A percentile compares a stretch with the other conserved stretches of the same genome.
phyloP scores from a whole-genome alignment of 1,284 basidiomycete genomes.

The Cutaneotrichosporon dermatis region DNA sequence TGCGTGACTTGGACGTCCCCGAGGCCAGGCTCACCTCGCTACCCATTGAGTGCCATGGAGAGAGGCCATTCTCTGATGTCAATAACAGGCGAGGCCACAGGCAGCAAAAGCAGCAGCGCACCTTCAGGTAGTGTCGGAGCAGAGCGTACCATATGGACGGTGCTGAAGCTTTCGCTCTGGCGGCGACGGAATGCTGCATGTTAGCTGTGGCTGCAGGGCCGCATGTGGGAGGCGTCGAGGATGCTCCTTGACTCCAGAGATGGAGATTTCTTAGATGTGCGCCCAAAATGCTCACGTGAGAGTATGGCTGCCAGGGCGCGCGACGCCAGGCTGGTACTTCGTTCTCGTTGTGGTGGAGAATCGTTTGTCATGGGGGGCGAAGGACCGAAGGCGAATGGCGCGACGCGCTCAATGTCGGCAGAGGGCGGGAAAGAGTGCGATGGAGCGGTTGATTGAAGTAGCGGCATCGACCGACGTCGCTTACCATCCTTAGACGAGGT shows the following conservation, averaged over 20 bases:
- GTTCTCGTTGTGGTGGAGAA: background rate
- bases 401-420: background rate
- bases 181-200: background rate
- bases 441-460: background rate
- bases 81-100: too few species aligned
- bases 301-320: background rate
- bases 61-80: background rate
- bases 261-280: too few species aligned
- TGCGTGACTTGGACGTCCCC: background rate
- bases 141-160: background rate
- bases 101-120: background rate
- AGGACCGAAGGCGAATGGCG: background rate
- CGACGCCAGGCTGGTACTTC: background rate
- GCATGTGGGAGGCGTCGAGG: too few species aligned
- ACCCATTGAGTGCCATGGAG: background rate
- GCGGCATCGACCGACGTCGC: background rate
- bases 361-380: background rate
- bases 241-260: too few species aligned
- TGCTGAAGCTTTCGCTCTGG: background rate
- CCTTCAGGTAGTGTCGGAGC: background rate
- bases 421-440: background rate
- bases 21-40: background rate
- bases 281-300: background rate
- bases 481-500: too few species aligned
- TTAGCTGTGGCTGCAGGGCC: background rate